These are phyloP conservation scores for Fusarium bactridioides DNA, from an alignment of 2,329 filamentous ascomycete genomes.

Conservation along the genomic window DNA sequence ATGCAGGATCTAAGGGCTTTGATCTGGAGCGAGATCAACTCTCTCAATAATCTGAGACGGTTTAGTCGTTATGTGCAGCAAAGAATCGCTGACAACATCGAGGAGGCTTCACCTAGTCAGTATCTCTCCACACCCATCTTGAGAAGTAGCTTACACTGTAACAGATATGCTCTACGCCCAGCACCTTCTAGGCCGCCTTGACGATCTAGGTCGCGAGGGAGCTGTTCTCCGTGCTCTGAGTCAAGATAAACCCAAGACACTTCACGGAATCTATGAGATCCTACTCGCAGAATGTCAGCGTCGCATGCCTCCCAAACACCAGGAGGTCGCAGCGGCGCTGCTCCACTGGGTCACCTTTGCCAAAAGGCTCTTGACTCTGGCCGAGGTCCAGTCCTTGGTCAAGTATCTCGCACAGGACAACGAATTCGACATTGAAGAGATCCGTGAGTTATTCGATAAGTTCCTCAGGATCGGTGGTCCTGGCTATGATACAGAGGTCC, in stretches of 20 bases:
- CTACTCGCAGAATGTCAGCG: constrained; percentile 40
- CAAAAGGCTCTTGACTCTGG: constrained; percentile 29
- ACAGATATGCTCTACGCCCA: constrained; percentile 48
- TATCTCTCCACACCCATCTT: fast-evolving
- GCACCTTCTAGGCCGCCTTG: constrained; percentile 44
- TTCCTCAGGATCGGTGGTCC: constrained; percentile 41
- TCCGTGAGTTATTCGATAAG: constrained; percentile 37
- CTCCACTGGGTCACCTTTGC: constrained; percentile 44
- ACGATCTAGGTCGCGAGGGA: constrained; percentile 45
- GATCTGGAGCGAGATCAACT: constrained; percentile 40
- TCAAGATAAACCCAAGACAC: constrained; percentile 32
- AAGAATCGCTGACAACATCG: constrained; percentile 42
- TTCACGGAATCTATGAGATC: constrained; percentile 41
- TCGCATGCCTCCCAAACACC: constrained; percentile 21
- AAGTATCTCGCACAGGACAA: constrained; percentile 22
- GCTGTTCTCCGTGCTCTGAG: constrained; percentile 43
- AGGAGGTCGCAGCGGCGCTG: constrained; percentile 29
- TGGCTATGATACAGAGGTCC: constrained; percentile 31
- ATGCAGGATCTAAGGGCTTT: constrained; percentile 40
- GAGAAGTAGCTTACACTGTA: background rate
- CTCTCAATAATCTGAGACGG: constrained; percentile 32
- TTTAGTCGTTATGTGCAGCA: constrained; percentile 44
- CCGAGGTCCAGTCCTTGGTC: constrained; percentile 36
- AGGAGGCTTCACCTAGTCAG: constrained; percentile 45
- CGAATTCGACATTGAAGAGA: constrained; percentile 40